Evolutionary conservation across 306 rosid species (phyloP), one percentile per base, ranked within the genome.

Genomic region (Acacia acuminata): DNA sequence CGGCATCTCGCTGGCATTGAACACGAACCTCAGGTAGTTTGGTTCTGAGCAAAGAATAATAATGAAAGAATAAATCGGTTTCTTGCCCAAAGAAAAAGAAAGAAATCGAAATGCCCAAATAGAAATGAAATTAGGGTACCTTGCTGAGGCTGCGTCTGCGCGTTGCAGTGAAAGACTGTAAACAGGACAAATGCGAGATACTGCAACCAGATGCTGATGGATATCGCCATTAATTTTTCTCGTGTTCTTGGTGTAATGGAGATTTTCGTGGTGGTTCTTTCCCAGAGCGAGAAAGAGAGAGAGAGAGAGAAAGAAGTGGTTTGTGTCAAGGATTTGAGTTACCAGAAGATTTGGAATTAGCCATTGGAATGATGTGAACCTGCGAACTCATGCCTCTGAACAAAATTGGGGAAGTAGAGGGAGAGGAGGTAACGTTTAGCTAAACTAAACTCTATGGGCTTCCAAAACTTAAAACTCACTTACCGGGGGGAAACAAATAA

Each of bases 41-140:
- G 77, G 63, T 2, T 71, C 53, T 71, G 75, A 71, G 4, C 5
- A 22, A 71, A 71, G 20, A 24, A 71, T 0, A 43, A 22, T 3
- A 5, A n/a, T 38, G 20, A 22, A 71, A 36, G 44, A 32, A 71
- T 2, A 9, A 27, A 32, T 66, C 22, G 87, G 73, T 64, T 64
- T 64, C 70, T 30, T 83, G 88, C 27, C 88, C 88, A 2, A 70
- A 86, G 34, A 77, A 34, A 55, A 55, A 20, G 63, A 61, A 61
- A 3, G 86, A 73, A 84, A 88, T 3, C 10, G 73, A 22, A 22
- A 70, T 22, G 51, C 74, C 5, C 10, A 15, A 5, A 40, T 40
- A 5, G 25, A 71, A n/a, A 40, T 22, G 43, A 42, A n/a, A 6
- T n/a, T 13, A 4, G 51, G 15, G 51, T 38, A 69, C 75, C 75